Evolutionary conservation across 805 yeast species (phyloP), one percentile per base, ranked within the genome.

Genomic region (Myxozyma vanderwaltii): DNA sequence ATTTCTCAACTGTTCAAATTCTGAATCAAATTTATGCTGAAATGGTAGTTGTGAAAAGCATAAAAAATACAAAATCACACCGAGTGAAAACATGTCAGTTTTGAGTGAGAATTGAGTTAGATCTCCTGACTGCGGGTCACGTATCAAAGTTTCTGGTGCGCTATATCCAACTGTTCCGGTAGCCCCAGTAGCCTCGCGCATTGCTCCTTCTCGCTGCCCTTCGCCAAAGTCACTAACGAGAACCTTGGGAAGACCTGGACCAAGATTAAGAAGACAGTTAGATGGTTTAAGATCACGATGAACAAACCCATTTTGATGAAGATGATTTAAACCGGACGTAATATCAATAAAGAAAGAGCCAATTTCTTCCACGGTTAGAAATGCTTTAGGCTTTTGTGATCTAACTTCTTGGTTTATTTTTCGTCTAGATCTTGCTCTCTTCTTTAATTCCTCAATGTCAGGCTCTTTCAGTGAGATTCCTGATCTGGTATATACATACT

Each of bases 221-320:
- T 91, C 97, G 2, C 97, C 97, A 71, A 91, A 87, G 74, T 91
- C 97, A 45, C 95, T 85, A 12, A 91, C 91, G 13, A 89, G 77
- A 1, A 89, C 82, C n/a, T 79, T 81, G 0, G 96, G 96, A 12
- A 86, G 75, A 4, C 58, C 58, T 19, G 44, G 21, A 36, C 41
- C 51, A 27, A 50, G 54, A 26, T 60, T 57, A 50, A 91, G 73
- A 27, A 91, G 75, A 73, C 96, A 89, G 68, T 91, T 91, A 0
- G 96, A 88, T 0, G 97, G 97, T 67, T 91, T 91, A 62, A 91
- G 76, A 71, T 91, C 97, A 31, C 97, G 78, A 69, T 91, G 97
- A n/a, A 91, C 81, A 31, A 90, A 84, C 29, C 90, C 89, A 58
- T 83, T 81, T 7, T 76, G 75, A 70, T 91, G 97, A 55, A 91